These are phyloP conservation scores for Kitagawia praeruptora DNA, from an alignment of 129 eudicot species.

Conservation along the genomic window DNA sequence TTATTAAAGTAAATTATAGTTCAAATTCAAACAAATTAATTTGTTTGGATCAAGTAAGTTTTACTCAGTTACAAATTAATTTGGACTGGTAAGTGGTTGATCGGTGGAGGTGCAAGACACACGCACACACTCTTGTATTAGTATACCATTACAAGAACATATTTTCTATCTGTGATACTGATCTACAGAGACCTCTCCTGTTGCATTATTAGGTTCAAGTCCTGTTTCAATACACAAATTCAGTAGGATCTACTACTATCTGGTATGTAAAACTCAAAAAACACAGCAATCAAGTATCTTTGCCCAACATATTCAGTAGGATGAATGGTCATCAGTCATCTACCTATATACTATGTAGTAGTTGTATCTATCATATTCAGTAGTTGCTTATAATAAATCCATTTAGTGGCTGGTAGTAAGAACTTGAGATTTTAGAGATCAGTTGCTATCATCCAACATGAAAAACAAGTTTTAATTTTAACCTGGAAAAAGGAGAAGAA, in stretches of 20 bases:
- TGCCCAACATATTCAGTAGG: neutral
- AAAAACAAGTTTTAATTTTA: neutral
- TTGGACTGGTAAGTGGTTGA: neutral
- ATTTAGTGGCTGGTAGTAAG: neutral
- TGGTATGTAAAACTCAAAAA: neutral
- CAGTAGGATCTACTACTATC: neutral
- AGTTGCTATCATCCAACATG: neutral
- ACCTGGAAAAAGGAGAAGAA: neutral
- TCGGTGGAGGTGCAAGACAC: neutral
- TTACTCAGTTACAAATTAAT: too few species aligned
- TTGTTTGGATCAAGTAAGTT: too few species aligned
- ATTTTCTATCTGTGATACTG: slow-evolving; percentile 85
- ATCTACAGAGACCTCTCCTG: slow-evolving; percentile 69
- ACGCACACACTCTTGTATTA: neutral
- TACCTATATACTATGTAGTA: neutral
- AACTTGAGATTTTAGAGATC: neutral
- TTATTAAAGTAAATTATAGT: too few species aligned
- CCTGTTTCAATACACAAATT: slow-evolving; percentile 31
- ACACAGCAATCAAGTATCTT: neutral
- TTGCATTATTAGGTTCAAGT: slow-evolving; percentile 63
- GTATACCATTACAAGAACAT: neutral
- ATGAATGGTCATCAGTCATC: neutral
- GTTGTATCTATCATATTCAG: too few species aligned
- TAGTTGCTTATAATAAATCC: neutral
- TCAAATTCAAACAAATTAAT: too few species aligned